These are phyloP conservation scores for Kondoa malvinella DNA, from an alignment of 768 basidiomycete species.

Conservation along the genomic window DNA sequence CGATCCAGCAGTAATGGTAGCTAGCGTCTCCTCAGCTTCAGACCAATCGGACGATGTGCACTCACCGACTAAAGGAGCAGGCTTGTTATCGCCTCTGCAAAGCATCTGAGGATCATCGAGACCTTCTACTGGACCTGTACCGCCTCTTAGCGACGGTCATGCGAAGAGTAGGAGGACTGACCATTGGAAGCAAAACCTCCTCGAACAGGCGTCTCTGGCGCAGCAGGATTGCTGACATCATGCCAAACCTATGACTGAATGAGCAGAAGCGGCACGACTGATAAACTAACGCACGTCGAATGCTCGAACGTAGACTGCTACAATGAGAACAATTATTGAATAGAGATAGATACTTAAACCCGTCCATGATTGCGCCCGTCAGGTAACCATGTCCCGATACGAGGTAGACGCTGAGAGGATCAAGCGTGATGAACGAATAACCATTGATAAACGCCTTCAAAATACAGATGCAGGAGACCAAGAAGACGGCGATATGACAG, in stretches of 20 bases:
- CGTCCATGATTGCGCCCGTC: not conserved
- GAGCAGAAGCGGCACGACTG: not conserved
- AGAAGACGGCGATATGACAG: too few species aligned
- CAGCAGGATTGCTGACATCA: not conserved
- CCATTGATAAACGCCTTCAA: too few species aligned
- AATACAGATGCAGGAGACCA: too few species aligned
- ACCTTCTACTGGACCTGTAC: not conserved
- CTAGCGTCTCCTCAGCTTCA: not conserved
- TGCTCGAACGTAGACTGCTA: not conserved
- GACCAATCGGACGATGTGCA: not conserved
- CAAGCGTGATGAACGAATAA: not conserved
- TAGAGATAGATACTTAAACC: not conserved
- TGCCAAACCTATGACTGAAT: not conserved
- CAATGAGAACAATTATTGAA: not conserved
- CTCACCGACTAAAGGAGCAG: not conserved
- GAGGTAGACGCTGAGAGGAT: not conserved
- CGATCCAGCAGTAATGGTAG: not conserved
- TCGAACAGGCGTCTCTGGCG: not conserved
- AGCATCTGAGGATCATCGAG: not conserved
- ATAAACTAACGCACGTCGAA: not conserved
- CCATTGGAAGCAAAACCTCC: not conserved
- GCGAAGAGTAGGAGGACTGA: not conserved
- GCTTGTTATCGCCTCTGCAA: not conserved
- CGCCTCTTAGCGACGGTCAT: not conserved
- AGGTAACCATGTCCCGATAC: not conserved